Evolutionary conservation across 2,329 filamentous ascomycete genomes (phyloP).

Genomic region (Berkeleyomyces rouxiae): DNA sequence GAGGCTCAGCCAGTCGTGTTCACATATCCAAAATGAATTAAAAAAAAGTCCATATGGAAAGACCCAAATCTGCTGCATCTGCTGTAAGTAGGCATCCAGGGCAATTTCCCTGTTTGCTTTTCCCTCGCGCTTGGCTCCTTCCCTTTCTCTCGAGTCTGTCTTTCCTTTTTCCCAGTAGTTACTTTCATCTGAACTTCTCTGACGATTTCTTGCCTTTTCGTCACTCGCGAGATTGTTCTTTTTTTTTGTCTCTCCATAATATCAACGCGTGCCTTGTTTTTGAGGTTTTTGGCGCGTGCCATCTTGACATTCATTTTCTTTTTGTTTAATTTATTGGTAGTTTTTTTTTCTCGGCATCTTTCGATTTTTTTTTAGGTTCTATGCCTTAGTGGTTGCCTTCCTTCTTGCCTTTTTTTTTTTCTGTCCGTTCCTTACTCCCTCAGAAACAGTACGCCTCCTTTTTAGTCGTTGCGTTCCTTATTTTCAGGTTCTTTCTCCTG

Average conservation of each 20-base stretch:
- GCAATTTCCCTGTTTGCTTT: background rate
- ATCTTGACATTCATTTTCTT: background rate
- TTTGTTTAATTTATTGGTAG: background rate
- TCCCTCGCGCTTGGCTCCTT: too few species aligned
- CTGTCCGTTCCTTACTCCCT: constrained; percentile 7
- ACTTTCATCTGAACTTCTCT: too few species aligned
- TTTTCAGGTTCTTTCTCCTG: constrained; percentile 11
- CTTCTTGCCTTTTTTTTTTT: background rate
- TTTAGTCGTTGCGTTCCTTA: background rate
- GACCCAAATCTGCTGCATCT: background rate
- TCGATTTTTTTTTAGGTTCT: too few species aligned
- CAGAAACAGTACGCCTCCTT: background rate
- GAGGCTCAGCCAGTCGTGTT: too few species aligned
- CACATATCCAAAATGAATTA: too few species aligned
- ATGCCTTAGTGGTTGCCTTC: background rate
- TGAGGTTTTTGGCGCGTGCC: background rate
- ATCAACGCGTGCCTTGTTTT: background rate
- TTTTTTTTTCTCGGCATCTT: background rate
- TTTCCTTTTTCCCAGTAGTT: too few species aligned
- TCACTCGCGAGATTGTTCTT: background rate
- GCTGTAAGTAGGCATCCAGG: background rate
- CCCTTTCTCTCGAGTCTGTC: too few species aligned
- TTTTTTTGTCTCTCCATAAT: background rate
- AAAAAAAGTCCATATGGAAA: background rate
- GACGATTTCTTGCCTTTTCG: background rate